A percentile compares a stretch with the other conserved stretches of the same genome.
Conservation (phyloP, 2,329 filamentous ascomycete species). For the Colletotrichum tanaceti region DNA sequence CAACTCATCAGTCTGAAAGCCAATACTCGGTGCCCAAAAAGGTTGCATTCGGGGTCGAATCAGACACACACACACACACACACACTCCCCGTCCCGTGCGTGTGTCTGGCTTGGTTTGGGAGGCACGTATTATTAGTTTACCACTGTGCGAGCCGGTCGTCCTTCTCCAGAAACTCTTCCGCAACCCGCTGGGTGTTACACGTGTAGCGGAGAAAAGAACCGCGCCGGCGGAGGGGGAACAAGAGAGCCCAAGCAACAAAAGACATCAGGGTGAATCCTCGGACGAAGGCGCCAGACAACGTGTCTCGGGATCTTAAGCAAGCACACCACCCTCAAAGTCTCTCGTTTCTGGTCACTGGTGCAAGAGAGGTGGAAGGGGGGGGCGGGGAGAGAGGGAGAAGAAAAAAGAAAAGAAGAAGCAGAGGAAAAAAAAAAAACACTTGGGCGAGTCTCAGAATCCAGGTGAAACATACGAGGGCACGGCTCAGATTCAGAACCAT, state of each 20-base stretch:
- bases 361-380: neutral
- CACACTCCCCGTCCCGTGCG: too few species aligned
- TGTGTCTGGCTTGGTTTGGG: neutral
- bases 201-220: neutral
- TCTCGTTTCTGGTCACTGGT: too few species aligned
- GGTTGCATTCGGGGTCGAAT: neutral
- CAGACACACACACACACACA: neutral
- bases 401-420: too few species aligned
- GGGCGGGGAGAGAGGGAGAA: neutral
- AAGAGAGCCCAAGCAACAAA: too few species aligned
- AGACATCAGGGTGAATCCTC: too few species aligned
- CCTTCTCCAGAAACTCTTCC: neutral
- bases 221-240: too few species aligned
- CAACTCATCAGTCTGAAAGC: neutral
- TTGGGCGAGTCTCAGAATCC: slow-evolving; percentile 31
- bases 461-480: slow-evolving; percentile 35
- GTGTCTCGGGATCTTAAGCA: slow-evolving; percentile 9
- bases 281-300: slow-evolving; percentile 8
- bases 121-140: too few species aligned
- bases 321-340: too few species aligned
- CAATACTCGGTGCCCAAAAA: neutral
- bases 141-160: slow-evolving; percentile 7
- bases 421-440: too few species aligned
- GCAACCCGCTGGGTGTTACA: slow-evolving; percentile 13
- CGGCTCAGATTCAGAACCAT: slow-evolving; percentile 11